Conservation (phyloP, 2,329 filamentous ascomycete genomes). For the Chalara sp. region DNA sequence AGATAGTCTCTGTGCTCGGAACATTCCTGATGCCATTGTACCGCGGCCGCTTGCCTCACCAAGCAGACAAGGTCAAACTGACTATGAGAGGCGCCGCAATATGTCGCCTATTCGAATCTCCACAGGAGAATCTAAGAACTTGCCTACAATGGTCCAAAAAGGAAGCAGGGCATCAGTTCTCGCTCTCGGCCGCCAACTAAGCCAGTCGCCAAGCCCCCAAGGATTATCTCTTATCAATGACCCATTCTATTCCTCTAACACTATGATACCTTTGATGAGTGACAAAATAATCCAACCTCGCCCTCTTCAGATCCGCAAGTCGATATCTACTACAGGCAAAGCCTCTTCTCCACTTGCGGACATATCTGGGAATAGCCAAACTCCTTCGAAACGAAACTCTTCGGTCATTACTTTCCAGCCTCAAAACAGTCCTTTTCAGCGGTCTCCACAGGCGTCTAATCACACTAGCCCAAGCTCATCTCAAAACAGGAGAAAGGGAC, state of each 20-base stretch:
- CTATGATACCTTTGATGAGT: neutral
- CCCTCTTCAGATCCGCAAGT: conserved; percentile 19
- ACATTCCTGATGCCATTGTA: neutral
- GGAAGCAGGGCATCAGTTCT: conserved; percentile 8
- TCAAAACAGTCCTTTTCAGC: conserved; percentile 20
- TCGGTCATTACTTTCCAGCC: neutral
- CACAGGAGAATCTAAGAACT: conserved; percentile 2
- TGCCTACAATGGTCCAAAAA: conserved; percentile 9
- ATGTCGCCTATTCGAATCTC: conserved; percentile 13
- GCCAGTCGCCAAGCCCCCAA: too few relatives aligned
- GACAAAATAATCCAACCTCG: conserved; percentile 6
- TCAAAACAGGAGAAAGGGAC: conserved; percentile 13
- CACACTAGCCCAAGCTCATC: conserved; percentile 9
- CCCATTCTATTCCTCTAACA: conserved; percentile 17
- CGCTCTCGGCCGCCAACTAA: neutral
- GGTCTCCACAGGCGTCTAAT: conserved; percentile 19
- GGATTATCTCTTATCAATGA: conserved; percentile 3
- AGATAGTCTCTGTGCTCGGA: conserved; percentile 18
- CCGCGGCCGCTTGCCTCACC: too few relatives aligned
- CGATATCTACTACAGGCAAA: conserved; percentile 18
- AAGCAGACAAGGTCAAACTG: too few relatives aligned
- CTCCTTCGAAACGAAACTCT: conserved; percentile 2
- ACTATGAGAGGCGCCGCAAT: too few relatives aligned
- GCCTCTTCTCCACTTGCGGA: conserved; percentile 13
- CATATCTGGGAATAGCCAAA: conserved; percentile 17